Evolutionary conservation across 2,329 filamentous ascomycete species (phyloP).

Genomic region (Paecilomyces sp.): DNA sequence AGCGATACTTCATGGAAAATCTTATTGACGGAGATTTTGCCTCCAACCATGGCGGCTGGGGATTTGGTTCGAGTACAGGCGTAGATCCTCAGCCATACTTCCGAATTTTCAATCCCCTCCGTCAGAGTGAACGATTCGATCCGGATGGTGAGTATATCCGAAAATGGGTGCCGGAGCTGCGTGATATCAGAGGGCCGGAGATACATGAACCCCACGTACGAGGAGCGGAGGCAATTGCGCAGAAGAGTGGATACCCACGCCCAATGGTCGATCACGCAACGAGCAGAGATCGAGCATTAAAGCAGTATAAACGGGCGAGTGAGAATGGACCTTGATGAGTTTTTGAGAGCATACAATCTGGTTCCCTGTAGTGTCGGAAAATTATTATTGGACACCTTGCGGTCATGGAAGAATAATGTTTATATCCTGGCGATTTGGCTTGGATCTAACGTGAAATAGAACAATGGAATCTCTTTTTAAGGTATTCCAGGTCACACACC

Average conservation of each 20-base stretch:
- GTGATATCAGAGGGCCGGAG: conserved; percentile 55
- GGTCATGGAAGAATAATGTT: too few relatives aligned
- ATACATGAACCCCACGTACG: conserved; percentile 75
- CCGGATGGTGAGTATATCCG: conserved; percentile 70
- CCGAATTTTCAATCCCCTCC: conserved; percentile 76
- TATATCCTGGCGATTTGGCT: too few relatives aligned
- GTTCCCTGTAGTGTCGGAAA: too few relatives aligned
- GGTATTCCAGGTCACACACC: too few relatives aligned
- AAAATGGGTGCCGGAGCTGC: conserved; percentile 73
- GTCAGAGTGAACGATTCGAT: conserved; percentile 85
- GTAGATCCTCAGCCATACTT: conserved; percentile 89
- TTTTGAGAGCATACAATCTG: too few relatives aligned
- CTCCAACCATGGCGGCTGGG: conserved; percentile 68
- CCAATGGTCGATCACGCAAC: conserved; percentile 69
- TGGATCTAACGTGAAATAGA: too few relatives aligned
- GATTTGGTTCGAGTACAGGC: conserved; percentile 59
- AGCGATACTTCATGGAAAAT: conserved; percentile 75
- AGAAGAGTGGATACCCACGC: conserved; percentile 64
- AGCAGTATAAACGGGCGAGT: conserved; percentile 53
- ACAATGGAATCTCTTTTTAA: too few relatives aligned
- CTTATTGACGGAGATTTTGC: conserved; percentile 75
- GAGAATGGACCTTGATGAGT: too few relatives aligned
- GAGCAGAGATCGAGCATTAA: conserved; percentile 59
- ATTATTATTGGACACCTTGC: too few relatives aligned
- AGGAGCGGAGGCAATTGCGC: conserved; percentile 52